Base-by-base conservation (phyloP, 345 rosid species). In the Camelina sativa region DNA sequence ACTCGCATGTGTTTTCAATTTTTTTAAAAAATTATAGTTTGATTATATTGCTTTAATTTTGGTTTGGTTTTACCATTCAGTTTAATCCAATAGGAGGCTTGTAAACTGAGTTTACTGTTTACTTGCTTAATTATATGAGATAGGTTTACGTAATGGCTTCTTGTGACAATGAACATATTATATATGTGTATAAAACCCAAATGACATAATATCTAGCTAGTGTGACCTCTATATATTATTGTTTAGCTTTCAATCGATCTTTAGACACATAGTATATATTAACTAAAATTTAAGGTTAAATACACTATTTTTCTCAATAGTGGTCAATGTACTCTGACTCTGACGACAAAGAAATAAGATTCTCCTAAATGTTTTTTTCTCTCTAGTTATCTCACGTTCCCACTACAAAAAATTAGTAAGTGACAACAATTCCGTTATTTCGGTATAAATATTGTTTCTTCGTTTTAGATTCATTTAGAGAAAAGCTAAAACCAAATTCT, bases 391-490 rank as follows among this genome's bases (percentile, higher is more conserved):
- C 55, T 16, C 8, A 28, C 20, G 20, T 38, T n/a, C 61, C 67
- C 61, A 71, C 52, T 71, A 37, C 50, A 48, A 37, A 44, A 15
- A 47, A 46, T 58, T 11, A 41, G 55, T 55, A 16, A 25, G 55
- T 55, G 37, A 34, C 53, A 58, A 58, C 2, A 67, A 67, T 10
- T 50, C 23, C 58, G 34, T 19, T 20, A 12, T 32, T 48, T 48
- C 34, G 19, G 59, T 47, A 60, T 48, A 47, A 22, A 59, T 35
- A 60, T 6, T 60, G 67, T 71, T 71, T 57, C 15, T 17, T 57
- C 34, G 34, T 17, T 48, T 7, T 35, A 59, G 50, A 15, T n/a
- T 71, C 59, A 60, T 20, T 47, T 35, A 59, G 16, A 43, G 37
- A 11, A 43, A 71, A 46, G 4, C 0, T 34, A 58, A 44, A 55